These are phyloP conservation scores for Phytophthora chlamydospora DNA, from an alignment of 352 stramenopile species.

Conservation along the genomic window DNA sequence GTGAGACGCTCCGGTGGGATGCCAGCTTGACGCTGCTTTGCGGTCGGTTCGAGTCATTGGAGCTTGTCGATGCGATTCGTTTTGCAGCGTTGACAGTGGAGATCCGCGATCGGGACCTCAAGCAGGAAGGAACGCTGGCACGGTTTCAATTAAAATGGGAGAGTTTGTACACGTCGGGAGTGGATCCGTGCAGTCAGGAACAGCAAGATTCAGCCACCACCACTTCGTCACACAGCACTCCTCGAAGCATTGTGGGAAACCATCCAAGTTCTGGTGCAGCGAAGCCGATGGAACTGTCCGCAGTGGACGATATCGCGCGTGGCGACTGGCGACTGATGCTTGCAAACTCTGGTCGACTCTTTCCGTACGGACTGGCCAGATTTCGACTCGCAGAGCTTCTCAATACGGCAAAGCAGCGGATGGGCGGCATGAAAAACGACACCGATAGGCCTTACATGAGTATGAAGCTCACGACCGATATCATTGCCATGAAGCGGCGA, in stretches of 20 bases:
- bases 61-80: constrained; percentile 62
- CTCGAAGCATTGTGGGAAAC: constrained; percentile 6
- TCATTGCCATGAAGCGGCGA: constrained; percentile 61
- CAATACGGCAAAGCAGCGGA: constrained; percentile 28
- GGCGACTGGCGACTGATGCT: constrained; percentile 57
- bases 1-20: constrained; percentile 43
- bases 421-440: constrained; percentile 17
- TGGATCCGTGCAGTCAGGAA: constrained; percentile 16
- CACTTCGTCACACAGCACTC: constrained; percentile 16
- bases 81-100: constrained; percentile 49
- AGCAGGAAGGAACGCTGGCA: constrained; percentile 39
- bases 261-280: background rate
- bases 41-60: constrained; percentile 38
- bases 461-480: constrained; percentile 57
- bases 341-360: constrained; percentile 45
- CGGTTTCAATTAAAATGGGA: constrained; percentile 71
- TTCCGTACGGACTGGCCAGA: constrained; percentile 57
- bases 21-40: constrained; percentile 65
- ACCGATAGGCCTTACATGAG: constrained; percentile 38
- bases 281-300: constrained; percentile 56
- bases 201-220: constrained; percentile 5
- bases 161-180: constrained; percentile 43
- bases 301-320: constrained; percentile 64
- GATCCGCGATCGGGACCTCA: constrained; percentile 75
- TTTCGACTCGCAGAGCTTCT: constrained; percentile 72